Conservation (phyloP, 176 grass and related monocot species). For the Bromus sterilis region DNA sequence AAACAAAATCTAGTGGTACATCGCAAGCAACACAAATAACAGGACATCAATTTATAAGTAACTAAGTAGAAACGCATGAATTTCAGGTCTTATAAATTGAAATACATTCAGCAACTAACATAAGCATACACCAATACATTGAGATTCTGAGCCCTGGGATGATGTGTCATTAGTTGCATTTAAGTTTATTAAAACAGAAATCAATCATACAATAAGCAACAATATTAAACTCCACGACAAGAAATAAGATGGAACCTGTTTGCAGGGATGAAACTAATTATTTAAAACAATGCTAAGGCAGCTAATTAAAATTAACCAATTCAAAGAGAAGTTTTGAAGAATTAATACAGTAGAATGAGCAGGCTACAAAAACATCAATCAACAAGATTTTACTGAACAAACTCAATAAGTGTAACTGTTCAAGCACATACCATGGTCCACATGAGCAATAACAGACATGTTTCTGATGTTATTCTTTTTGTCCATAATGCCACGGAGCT, state of each 20-base stretch:
- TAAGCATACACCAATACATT: neutral
- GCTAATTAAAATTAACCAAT: neutral
- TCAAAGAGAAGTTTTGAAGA: neutral
- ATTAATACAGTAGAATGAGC: neutral
- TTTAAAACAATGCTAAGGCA: neutral
- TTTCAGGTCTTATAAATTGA: too few species aligned
- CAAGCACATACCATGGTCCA: conserved; percentile 59
- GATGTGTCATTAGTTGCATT: neutral
- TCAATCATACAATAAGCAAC: neutral
- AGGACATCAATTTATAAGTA: neutral
- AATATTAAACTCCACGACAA: neutral
- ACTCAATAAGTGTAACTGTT: neutral
- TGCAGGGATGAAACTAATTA: neutral
- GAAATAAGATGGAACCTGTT: neutral
- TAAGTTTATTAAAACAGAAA: neutral
- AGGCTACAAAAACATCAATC: neutral
- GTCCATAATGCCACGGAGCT: conserved; percentile 84
- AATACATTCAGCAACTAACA: neutral
- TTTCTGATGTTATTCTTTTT: conserved; percentile 81
- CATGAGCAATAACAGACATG: conserved; percentile 91
- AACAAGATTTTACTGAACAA: neutral
- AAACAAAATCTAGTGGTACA: neutral
- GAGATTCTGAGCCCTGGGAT: neutral
- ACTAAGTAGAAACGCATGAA: too few species aligned
- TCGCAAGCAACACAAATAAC: neutral